Percentiles rank a stretch among this genome's conserved stretches.
phyloP scores from a whole-genome alignment of 345 rosid species.

The Erodium maritimum region DNA sequence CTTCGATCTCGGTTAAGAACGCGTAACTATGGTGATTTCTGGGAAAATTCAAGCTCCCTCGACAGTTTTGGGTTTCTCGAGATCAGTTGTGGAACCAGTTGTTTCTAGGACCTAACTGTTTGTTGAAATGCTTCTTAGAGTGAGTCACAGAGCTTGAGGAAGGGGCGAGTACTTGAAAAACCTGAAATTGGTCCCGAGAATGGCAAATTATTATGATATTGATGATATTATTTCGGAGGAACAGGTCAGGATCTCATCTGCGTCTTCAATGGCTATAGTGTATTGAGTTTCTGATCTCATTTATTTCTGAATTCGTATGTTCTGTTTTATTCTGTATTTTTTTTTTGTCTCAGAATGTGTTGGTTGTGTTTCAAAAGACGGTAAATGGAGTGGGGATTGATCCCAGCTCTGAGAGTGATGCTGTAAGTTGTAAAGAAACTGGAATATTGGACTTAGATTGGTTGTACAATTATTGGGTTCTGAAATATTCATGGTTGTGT shows the following conservation, averaged over 20 bases:
- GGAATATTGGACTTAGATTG: neutral
- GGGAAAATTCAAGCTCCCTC: neutral
- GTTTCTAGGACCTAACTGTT: neutral
- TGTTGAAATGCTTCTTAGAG: neutral
- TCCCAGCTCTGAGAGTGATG: slow-evolving; percentile 55
- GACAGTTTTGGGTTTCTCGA: neutral
- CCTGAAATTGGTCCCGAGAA: slow-evolving; percentile 4
- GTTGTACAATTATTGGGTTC: neutral
- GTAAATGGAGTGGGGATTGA: slow-evolving; percentile 68
- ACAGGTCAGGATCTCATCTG: slow-evolving; percentile 31
- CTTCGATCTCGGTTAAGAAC: neutral
- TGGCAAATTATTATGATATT: slow-evolving; percentile 57
- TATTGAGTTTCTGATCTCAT: neutral
- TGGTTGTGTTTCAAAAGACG: slow-evolving; percentile 44
- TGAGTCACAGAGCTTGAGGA: neutral
- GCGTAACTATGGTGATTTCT: neutral
- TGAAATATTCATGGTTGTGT: neutral
- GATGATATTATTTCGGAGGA: slow-evolving; percentile 72
- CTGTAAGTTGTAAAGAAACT: slow-evolving; percentile 24
- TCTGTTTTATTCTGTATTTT: neutral
- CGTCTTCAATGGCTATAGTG: neutral
- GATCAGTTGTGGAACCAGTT: neutral
- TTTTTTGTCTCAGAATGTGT: slow-evolving; percentile 35
- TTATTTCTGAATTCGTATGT: neutral
- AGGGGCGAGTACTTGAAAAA: neutral